These are phyloP conservation scores for Cryptosporidium meleagridis DNA, from an alignment of 169 alveolate genomes.

Conservation along the genomic window DNA sequence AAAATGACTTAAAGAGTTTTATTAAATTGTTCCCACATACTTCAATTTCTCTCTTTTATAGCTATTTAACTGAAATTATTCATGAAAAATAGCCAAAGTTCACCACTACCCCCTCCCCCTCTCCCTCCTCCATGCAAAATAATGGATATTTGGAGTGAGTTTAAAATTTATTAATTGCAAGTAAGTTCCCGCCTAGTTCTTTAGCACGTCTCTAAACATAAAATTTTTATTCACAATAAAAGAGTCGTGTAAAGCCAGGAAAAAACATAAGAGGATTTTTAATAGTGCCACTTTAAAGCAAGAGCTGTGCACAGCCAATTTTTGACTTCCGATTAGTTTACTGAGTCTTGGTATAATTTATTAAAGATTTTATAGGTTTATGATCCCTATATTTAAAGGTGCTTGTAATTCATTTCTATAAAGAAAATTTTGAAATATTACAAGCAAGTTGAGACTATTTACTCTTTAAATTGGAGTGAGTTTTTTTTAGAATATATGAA, in stretches of 20 bases:
- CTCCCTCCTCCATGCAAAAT: background rate
- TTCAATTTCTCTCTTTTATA: background rate
- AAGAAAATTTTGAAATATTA: background rate
- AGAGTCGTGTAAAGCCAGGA: slow-evolving; percentile 9
- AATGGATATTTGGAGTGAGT: background rate
- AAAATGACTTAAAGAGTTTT: background rate
- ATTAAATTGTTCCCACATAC: background rate
- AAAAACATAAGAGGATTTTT: slow-evolving; percentile 8
- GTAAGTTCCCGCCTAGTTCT: slow-evolving; percentile 15
- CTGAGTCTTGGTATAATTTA: background rate
- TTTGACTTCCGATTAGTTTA: background rate
- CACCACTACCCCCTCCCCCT: no score
- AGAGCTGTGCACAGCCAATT: slow-evolving; percentile 8
- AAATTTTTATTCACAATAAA: slow-evolving; percentile 17
- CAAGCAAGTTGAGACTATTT: background rate
- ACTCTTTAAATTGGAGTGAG: background rate
- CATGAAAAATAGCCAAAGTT: background rate
- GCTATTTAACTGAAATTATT: background rate
- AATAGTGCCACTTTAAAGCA: background rate
- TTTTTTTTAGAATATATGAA: background rate
- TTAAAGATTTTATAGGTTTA: background rate
- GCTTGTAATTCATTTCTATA: background rate
- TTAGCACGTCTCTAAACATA: slow-evolving; percentile 13
- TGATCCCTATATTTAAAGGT: background rate
- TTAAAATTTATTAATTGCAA: background rate